Conservation (phyloP, 306 rosid genomes). For the Castanea mollissima region DNA sequence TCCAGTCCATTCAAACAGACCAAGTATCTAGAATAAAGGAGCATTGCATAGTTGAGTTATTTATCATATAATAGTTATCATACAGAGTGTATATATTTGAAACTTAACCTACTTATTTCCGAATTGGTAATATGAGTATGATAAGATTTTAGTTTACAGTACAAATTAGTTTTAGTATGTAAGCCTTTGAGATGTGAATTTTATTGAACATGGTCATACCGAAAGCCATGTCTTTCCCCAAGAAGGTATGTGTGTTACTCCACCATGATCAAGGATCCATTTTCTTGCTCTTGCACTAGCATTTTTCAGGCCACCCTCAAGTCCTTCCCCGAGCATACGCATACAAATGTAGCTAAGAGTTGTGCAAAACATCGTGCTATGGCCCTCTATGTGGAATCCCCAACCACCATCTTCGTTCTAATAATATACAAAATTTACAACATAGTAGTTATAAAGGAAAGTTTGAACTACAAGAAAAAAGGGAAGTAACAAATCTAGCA, state of each 20-base stretch:
- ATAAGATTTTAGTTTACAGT: too few relatives aligned
- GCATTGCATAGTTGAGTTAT: neutral
- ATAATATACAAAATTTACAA: neutral
- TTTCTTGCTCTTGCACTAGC: slow-evolving; percentile 64
- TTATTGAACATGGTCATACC: slow-evolving; percentile 23
- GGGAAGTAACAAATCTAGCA: too few relatives aligned
- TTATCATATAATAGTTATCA: neutral
- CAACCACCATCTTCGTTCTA: slow-evolving; percentile 89
- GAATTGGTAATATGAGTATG: too few relatives aligned
- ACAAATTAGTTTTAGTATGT: neutral
- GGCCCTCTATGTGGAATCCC: slow-evolving; percentile 79
- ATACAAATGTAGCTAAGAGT: slow-evolving; percentile 55
- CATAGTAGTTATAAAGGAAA: too few relatives aligned
- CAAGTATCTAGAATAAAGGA: slow-evolving; percentile 43
- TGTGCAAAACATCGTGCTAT: slow-evolving; percentile 72
- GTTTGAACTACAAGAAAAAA: too few relatives aligned
- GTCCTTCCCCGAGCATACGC: slow-evolving; percentile 74
- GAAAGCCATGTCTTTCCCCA: slow-evolving; percentile 95
- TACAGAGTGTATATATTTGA: neutral
- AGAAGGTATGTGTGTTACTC: slow-evolving; percentile 57
- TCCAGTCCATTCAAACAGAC: slow-evolving; percentile 69
- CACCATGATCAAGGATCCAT: slow-evolving; percentile 75
- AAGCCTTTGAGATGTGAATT: neutral
- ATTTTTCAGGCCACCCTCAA: slow-evolving; percentile 50
- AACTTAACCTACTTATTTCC: too few relatives aligned